Conservation (phyloP, 495 filamentous ascomycete species). For the Penicillium robsamsonii region DNA sequence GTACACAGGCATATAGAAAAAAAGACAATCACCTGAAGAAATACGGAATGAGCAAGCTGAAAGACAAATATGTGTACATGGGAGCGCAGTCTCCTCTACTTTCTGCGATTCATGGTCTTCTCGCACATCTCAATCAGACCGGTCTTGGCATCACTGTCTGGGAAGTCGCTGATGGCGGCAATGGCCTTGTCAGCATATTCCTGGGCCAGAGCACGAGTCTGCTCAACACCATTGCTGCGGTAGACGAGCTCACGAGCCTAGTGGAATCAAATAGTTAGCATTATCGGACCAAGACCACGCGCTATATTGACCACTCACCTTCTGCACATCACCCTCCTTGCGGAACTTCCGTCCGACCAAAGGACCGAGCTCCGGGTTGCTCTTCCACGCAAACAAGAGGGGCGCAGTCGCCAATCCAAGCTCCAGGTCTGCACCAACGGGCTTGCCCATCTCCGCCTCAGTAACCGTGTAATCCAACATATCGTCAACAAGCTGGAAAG, state of each 20-base stretch:
- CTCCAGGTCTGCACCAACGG: conserved; percentile 90
- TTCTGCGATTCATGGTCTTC: conserved; percentile 85
- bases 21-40: conserved; percentile 8
- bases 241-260: conserved; percentile 84
- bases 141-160: conserved; percentile 86
- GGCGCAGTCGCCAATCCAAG: conserved; percentile 95
- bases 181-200: conserved; percentile 90
- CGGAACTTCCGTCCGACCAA: conserved; percentile 90
- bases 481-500: conserved; percentile 98
- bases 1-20: conserved; percentile 25
- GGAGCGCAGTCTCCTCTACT: conserved; percentile 48
- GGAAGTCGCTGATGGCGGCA: conserved; percentile 74
- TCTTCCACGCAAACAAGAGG: conserved; percentile 93
- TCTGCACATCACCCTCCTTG: conserved; percentile 76
- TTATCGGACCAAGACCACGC: neutral
- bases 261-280: neutral
- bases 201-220: conserved; percentile 83
- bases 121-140: conserved; percentile 90
- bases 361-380: conserved; percentile 76
- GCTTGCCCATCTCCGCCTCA: conserved; percentile 84
- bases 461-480: conserved; percentile 94
- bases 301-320: conserved; percentile 50
- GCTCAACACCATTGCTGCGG: conserved; percentile 80
- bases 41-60: conserved; percentile 11
- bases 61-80: conserved; percentile 26